Evolutionary conservation across 352 stramenopile genomes (phyloP).

Genomic region (Salisapilia sapeloensis): DNA sequence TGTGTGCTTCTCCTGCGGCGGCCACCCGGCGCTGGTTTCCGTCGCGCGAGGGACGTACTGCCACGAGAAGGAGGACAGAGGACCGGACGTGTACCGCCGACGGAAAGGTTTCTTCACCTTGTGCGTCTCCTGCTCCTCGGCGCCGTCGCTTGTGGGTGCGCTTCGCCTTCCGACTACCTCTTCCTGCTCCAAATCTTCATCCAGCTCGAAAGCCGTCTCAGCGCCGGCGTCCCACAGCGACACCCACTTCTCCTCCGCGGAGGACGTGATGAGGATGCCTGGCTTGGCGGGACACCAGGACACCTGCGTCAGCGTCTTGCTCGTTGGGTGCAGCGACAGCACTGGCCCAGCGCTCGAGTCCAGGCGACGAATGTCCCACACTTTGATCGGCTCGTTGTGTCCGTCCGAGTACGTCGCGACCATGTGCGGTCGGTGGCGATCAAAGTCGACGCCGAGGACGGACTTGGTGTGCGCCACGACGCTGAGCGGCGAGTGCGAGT

Average conservation of each 20-base stretch:
- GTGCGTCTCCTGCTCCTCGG: background rate
- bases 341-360: conserved; percentile 40
- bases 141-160: background rate
- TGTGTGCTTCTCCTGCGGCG: conserved; percentile 4
- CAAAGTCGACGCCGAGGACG: conserved; percentile 67
- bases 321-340: conserved; percentile 50
- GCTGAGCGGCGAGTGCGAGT: conserved; percentile 33
- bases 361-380: conserved; percentile 79
- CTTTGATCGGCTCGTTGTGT: conserved; percentile 65
- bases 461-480: conserved; percentile 76
- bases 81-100: conserved; percentile 58
- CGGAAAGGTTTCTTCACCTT: conserved; percentile 56
- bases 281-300: conserved; percentile 73
- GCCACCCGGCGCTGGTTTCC: conserved; percentile 1
- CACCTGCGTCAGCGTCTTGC: conserved; percentile 59
- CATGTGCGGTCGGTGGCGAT: conserved; percentile 61
- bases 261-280: conserved; percentile 61
- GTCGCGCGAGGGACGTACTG: conserved; percentile 16
- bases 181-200: conserved; percentile 1
- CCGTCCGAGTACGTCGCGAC: conserved; percentile 73
- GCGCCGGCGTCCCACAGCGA: conserved; percentile 59
- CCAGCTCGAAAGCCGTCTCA: conserved; percentile 4
- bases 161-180: conserved; percentile 1
- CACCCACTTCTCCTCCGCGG: conserved; percentile 63
- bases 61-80: conserved; percentile 68